Base-by-base conservation (phyloP, 805 yeast species). In the Torulaspora quercuum region DNA sequence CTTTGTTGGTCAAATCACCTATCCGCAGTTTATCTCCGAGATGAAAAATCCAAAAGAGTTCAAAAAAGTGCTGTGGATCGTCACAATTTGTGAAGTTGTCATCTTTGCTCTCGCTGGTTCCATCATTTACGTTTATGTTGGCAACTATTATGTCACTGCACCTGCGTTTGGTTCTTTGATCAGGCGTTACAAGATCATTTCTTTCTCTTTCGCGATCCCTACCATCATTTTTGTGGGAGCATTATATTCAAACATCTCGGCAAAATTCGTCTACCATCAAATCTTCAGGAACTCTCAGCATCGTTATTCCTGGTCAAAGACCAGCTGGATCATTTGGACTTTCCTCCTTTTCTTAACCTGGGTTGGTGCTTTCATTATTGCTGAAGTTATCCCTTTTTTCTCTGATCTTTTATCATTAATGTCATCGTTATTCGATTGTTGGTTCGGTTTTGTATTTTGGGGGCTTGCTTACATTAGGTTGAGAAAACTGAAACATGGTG, bases 401-500 rank as follows among this genome's bases (percentile, higher is more conserved):
- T 67, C 75, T 17, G 81, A 76, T 47, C 56, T 76, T 42, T 61
- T 76, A 21, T 68, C 79, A 3, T 59, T 76, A 48, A 75, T 76
- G 80, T 70, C 76, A 9, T 75, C 82, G 2, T 59, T 77, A 34
- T 76, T 76, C 49, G 82, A 76, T 53, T 75, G 81, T 53, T 77
- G 80, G 78, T 77, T 76, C 46, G 82, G 82, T 0, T 76, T 75
- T 47, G 73, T 76, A 5, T 76, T 76, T 47, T 76, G 82, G 82
- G 74, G 79, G 10, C 69, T 73, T 19, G 81, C 82, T 0, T 76
- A 55, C 53, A 67, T 73, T 51, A 66, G 69, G 47, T 58, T 75
- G 45, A 65, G 64, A 43, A 58, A 61, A 33, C 57, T 56, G n/a
- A 55, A 58, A 21, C 52, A 57, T 30, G 58, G 58, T 33, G 55